phyloP scores from a whole-genome alignment of 305 asterid genomes.

The Solanum hybrid region DNA sequence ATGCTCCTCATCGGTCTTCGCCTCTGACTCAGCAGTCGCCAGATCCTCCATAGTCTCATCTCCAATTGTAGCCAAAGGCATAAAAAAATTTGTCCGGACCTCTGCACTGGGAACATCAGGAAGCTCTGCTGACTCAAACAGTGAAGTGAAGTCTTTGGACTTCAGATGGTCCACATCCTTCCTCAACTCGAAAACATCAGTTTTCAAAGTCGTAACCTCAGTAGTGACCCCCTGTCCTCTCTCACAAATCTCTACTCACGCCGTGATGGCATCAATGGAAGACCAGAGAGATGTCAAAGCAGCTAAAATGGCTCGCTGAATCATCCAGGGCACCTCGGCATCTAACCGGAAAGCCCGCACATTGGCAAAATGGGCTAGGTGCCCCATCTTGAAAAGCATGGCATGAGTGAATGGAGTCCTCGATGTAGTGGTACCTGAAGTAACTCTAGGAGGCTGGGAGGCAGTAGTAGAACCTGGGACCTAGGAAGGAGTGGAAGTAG shows the following conservation, averaged over 20 bases:
- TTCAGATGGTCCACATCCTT: neutral
- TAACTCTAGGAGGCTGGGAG: too few relatives aligned
- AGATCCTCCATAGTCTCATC: neutral
- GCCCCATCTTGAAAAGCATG: neutral
- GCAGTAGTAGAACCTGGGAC: neutral
- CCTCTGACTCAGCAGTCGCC: neutral
- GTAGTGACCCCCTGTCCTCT: neutral
- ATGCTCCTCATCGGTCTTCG: neutral
- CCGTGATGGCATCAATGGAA: too few relatives aligned
- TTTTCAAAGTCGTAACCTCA: neutral
- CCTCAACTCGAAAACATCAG: neutral
- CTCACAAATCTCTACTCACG: neutral
- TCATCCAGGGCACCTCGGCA: neutral
- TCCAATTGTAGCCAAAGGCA: neutral
- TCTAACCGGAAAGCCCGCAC: neutral
- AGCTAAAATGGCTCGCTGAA: neutral
- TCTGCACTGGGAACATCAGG: neutral
- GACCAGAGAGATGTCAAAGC: neutral
- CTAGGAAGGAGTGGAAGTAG: neutral
- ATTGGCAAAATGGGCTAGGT: neutral
- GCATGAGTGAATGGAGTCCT: neutral
- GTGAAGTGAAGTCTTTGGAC: neutral
- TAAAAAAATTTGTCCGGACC: accelerated
- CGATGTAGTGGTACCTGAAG: neutral
- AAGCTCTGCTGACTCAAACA: neutral